These are phyloP conservation scores for Psilocybe azurescens DNA, from an alignment of 768 basidiomycete genomes.

Conservation along the genomic window DNA sequence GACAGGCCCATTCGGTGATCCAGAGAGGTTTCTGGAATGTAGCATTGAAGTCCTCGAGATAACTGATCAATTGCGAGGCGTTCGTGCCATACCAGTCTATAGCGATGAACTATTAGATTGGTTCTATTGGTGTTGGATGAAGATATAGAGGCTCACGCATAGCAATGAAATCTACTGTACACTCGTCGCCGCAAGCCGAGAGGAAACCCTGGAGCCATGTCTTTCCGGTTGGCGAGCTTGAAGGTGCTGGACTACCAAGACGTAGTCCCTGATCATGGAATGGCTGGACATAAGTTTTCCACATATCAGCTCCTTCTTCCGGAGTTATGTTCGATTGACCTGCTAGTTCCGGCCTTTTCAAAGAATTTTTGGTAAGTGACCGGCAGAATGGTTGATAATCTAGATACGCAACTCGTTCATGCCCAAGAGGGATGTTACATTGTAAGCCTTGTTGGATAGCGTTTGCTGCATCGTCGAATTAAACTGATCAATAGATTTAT, in stretches of 20 bases:
- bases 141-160: slow-evolving; percentile 42
- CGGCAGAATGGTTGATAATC: neutral
- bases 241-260: slow-evolving; percentile 59
- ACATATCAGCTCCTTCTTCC: slow-evolving; percentile 51
- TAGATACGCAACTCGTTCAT: slow-evolving; percentile 54
- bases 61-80: slow-evolving; percentile 49
- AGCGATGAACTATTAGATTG: neutral
- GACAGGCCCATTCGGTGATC: slow-evolving; percentile 68
- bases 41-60: slow-evolving; percentile 53
- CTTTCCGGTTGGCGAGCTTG: slow-evolving; percentile 56
- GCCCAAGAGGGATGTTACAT: slow-evolving; percentile 49
- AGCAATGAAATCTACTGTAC: slow-evolving; percentile 63
- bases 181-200: slow-evolving; percentile 50
- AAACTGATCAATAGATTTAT: slow-evolving; percentile 42
- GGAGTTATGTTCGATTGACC: slow-evolving; percentile 58
- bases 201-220: slow-evolving; percentile 61
- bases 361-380: neutral
- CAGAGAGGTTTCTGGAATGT: slow-evolving; percentile 59
- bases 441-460: slow-evolving; percentile 30
- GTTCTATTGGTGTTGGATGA: neutral
- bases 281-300: slow-evolving; percentile 59
- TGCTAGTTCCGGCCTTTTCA: slow-evolving; percentile 29
- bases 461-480: slow-evolving; percentile 45
- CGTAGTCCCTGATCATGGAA: slow-evolving; percentile 47
- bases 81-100: slow-evolving; percentile 60